phyloP scores from a whole-genome alignment of 2,329 filamentous ascomycete species.

The Alternaria sp. region DNA sequence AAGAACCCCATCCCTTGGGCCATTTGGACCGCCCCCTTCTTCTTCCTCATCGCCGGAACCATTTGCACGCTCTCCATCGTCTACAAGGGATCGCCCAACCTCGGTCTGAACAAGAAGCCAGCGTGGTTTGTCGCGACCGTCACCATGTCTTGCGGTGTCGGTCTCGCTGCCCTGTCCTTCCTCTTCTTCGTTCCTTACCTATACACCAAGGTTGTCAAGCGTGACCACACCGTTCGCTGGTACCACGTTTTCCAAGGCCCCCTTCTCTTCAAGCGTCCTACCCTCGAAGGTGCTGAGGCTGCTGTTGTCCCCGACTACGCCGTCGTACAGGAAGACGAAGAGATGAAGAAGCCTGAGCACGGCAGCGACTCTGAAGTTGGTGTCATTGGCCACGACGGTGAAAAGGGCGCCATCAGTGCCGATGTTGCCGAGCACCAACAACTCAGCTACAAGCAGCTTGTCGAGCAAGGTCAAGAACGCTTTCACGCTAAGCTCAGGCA shows the following conservation, averaged over 20 bases:
- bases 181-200: slow-evolving; percentile 79
- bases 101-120: slow-evolving; percentile 72
- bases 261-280: slow-evolving; percentile 62
- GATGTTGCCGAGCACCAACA: slow-evolving; percentile 63
- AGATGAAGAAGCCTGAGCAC: slow-evolving; percentile 37
- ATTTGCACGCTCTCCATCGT: slow-evolving; percentile 80
- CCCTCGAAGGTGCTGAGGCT: slow-evolving; percentile 60
- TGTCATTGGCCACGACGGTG: slow-evolving; percentile 45
- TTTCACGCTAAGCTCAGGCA: slow-evolving; percentile 71
- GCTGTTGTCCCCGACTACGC: slow-evolving; percentile 77
- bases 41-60: slow-evolving; percentile 78
- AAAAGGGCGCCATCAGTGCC: slow-evolving; percentile 36
- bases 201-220: slow-evolving; percentile 72
- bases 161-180: slow-evolving; percentile 65
- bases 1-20: slow-evolving; percentile 76
- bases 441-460: slow-evolving; percentile 68
- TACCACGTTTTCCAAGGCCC: slow-evolving; percentile 70
- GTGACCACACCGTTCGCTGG: slow-evolving; percentile 70
- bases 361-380: slow-evolving; percentile 44
- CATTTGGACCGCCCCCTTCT: slow-evolving; percentile 76
- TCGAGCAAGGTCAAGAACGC: slow-evolving; percentile 63
- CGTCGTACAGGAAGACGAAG: slow-evolving; percentile 72
- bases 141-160: slow-evolving; percentile 69
- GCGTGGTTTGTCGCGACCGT: slow-evolving; percentile 72
- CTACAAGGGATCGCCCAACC: slow-evolving; percentile 79